A percentile compares a stretch with the other conserved stretches of the same genome.
Evolutionary conservation across 2,329 filamentous ascomycete genomes (phyloP).

Genomic region (Rutstroemia sydowiana): DNA sequence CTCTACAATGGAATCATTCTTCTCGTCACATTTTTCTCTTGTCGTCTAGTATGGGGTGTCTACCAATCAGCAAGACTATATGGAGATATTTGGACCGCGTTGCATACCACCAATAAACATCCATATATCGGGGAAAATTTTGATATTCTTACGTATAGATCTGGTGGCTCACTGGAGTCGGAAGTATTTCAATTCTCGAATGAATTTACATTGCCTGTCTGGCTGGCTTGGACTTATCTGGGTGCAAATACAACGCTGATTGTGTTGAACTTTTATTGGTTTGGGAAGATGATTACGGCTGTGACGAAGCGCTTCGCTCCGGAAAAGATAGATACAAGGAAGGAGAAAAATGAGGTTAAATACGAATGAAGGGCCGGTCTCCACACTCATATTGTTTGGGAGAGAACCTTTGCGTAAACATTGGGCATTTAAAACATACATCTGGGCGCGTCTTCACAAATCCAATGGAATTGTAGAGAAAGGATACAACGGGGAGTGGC

Average conservation of each 20-base stretch:
- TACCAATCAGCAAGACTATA: conserved; percentile 62
- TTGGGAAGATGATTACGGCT: conserved; percentile 61
- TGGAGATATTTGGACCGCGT: conserved; percentile 52
- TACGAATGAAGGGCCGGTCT: neutral
- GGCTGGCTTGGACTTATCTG: conserved; percentile 65
- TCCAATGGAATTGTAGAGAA: no score
- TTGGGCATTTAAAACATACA: no score
- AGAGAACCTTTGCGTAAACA: no score
- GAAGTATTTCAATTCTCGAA: conserved; percentile 32
- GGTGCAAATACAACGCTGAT: conserved; percentile 64
- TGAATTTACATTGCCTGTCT: conserved; percentile 46
- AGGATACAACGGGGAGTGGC: no score
- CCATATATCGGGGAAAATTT: neutral
- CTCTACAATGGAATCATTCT: conserved; percentile 71
- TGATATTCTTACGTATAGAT: conserved; percentile 26
- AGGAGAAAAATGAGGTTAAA: neutral
- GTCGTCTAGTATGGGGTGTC: conserved; percentile 70
- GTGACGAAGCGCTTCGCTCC: conserved; percentile 20
- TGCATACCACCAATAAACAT: neutral
- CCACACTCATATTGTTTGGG: neutral
- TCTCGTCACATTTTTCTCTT: conserved; percentile 65
- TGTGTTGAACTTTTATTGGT: conserved; percentile 75
- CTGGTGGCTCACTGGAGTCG: conserved; percentile 31
- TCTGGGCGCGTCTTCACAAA: no score
- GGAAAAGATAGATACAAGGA: neutral